A percentile compares a stretch with the other conserved stretches of the same genome.
Evolutionary conservation across 176 grass and related monocot genomes (phyloP).

Genomic region (bread wheat (Triticum aestivum)): IWGSC_CS_RefSeq_v2.1 NC_057800.1:86728277-86728776

Average conservation of each 20-base stretch:
- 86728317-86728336: conserved; percentile 62
- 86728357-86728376: not conserved
- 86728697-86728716: conserved; percentile 57
- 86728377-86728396: not conserved
- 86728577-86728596: not conserved
- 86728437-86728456: conserved; percentile 42
- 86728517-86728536: conserved; percentile 27
- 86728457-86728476: conserved; percentile 76
- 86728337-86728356: conserved; percentile 36
- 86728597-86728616: not conserved
- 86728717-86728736: not conserved
- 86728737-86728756: not conserved
- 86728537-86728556: conserved; percentile 67
- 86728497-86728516: conserved; percentile 55
- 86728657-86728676: conserved; percentile 78
- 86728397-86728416: not conserved
- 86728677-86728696: conserved; percentile 80
- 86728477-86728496: conserved; percentile 92
- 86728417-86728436: conserved; percentile 57
- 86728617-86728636: conserved; percentile 52
- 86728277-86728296: conserved; percentile 81
- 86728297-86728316: conserved; percentile 67
- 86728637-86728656: conserved; percentile 78
- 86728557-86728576: not conserved
- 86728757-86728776: not conserved